Base-by-base conservation (phyloP, 352 stramenopile genomes). In the Elongisporangium prolatum region DNA sequence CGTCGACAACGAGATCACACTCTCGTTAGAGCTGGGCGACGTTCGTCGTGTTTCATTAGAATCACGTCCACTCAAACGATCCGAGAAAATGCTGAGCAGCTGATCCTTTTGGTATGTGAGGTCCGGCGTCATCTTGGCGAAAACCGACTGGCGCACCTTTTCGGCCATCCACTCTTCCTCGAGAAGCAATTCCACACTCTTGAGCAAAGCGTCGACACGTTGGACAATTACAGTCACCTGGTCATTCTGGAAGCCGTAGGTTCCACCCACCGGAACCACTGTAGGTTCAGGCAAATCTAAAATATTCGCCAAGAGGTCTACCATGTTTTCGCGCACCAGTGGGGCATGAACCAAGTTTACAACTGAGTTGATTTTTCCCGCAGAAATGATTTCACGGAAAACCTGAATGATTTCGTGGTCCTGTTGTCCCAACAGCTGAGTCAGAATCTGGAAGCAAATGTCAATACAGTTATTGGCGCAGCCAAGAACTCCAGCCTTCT, bases 91-190 rank as follows among this genome's bases (percentile, higher is more conserved):
- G 25, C 69, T 76, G 21, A 89, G 61, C 20, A 95, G 60, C 54
- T 93, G 84, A 20, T 81, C 67, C 64, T 93, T 91, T 56, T 93
- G 86, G 63, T 91, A 91, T 7, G 71, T 61, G 21, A 94, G 69
- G 54, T 92, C 84, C 1, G 82, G 73, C 10, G 84, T 92, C 68
- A 89, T 86, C 56, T 79, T 84, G 13, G 82, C 74, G 57, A 92
- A 94, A 9, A 76, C 67, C 17, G 80, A 94, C 53, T 89, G 77
- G n/a, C 84, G 77, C 17, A 94, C 38, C 63, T 88, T 90, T 53
- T 91, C 77, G 0, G 84, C 84, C 82, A 94, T 94, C 84, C 78
- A 92, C 54, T 94, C 84, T 59, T 94, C 82, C 56, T 94, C 82
- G 18, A 94, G 68, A 82, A 94, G 91, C 3, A 94, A 67, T 49